phyloP scores from a whole-genome alignment of 345 rosid genomes.

The Hevea brasiliensis region DNA sequence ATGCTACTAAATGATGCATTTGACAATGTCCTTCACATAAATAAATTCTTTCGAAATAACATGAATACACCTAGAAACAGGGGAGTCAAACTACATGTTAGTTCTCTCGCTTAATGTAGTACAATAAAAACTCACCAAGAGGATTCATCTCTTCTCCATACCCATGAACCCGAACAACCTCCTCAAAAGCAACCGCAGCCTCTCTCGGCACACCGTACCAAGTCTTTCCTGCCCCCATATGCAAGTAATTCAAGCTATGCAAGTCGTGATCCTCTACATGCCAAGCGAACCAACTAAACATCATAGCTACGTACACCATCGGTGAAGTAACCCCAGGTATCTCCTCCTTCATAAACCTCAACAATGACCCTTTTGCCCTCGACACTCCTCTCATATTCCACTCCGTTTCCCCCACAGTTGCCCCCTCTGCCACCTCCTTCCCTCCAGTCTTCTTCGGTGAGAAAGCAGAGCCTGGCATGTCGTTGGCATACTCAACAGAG shows the following conservation, averaged over 20 bases:
- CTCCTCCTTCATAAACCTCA: constrained; percentile 97
- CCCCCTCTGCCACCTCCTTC: constrained; percentile 50
- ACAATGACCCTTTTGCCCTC: constrained; percentile 83
- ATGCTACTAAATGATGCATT: background rate
- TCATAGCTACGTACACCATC: constrained; percentile 93
- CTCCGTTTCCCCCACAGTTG: constrained; percentile 76
- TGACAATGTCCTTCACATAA: background rate
- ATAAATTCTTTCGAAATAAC: background rate
- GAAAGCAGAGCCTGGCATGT: constrained; percentile 98
- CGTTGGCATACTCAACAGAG: constrained; percentile 92
- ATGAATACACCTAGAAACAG: constrained; percentile 26
- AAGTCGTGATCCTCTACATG: constrained; percentile 97
- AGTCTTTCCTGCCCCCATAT: constrained; percentile 92
- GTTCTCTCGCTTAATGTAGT: background rate
- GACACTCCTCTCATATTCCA: constrained; percentile 99
- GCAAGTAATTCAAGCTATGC: constrained; percentile 97
- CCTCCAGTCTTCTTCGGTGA: constrained; percentile 47
- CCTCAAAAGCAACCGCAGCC: constrained; percentile 92
- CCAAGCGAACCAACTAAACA: constrained; percentile 99
- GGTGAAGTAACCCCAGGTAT: constrained; percentile 99
- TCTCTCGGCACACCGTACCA: constrained; percentile 98
- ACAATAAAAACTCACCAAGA: constrained; percentile 58
- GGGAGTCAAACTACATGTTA: constrained; percentile 14
- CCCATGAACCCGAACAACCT: constrained; percentile 91
- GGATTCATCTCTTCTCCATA: constrained; percentile 95